phyloP scores from a whole-genome alignment of 2,329 filamentous ascomycete genomes.

The Plectosphaerella sp. region DNA sequence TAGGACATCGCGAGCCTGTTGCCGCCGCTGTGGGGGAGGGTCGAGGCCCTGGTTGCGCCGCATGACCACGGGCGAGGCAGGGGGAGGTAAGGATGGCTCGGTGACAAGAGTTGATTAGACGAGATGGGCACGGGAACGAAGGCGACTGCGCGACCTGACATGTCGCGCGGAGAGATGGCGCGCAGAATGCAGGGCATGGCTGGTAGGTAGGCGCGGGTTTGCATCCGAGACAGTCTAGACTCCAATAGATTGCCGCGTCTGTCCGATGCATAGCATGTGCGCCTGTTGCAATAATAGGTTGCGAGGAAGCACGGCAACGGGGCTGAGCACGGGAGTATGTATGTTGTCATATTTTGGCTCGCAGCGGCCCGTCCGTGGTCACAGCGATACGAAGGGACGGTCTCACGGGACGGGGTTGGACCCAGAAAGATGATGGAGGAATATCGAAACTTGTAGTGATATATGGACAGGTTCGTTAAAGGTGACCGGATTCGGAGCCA shows the following conservation, averaged over 20 bases:
- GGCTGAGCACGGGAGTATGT: not conserved
- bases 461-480: too few relatives aligned
- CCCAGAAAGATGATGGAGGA: too few relatives aligned
- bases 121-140: too few relatives aligned
- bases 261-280: too few relatives aligned
- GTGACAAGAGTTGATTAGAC: too few relatives aligned
- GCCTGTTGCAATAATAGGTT: too few relatives aligned
- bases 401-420: too few relatives aligned
- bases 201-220: not conserved
- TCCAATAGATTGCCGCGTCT: not conserved
- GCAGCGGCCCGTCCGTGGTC: too few relatives aligned
- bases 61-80: not conserved
- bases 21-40: not conserved
- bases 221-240: not conserved
- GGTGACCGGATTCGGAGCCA: too few relatives aligned
- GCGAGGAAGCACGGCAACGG: not conserved
- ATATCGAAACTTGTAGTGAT: too few relatives aligned
- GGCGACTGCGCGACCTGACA: not conserved
- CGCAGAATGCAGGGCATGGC: not conserved
- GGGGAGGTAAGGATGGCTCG: not conserved
- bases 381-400: too few relatives aligned
- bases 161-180: not conserved
- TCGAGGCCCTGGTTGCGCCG: not conserved
- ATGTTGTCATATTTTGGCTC: too few relatives aligned
- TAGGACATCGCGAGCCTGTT: not conserved